These are phyloP conservation scores for Laguncularia racemosa DNA, from an alignment of 345 rosid species.

Conservation along the genomic window DNA sequence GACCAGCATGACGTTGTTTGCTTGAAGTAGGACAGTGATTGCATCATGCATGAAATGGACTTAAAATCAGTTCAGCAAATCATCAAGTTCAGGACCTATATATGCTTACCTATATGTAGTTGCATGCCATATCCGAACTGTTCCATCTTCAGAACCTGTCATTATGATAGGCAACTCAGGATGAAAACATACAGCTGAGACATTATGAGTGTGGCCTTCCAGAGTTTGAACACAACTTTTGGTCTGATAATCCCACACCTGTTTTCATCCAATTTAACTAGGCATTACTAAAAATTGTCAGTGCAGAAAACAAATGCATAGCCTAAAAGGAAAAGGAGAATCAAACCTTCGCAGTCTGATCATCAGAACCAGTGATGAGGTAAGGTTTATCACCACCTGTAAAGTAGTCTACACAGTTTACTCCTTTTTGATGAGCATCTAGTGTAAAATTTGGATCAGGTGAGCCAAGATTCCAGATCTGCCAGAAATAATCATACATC, in stretches of 20 bases:
- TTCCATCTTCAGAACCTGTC: slow-evolving; percentile 51
- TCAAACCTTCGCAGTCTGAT: slow-evolving; percentile 80
- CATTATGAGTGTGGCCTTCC: slow-evolving; percentile 48
- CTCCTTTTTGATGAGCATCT: slow-evolving; percentile 85
- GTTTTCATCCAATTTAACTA: slow-evolving; percentile 2
- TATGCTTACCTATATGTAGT: slow-evolving; percentile 27
- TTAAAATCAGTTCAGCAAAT: too few species aligned
- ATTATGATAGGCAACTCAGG: slow-evolving; percentile 48
- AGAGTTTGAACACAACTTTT: slow-evolving; percentile 42
- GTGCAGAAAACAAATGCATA: background rate
- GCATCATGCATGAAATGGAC: too few species aligned
- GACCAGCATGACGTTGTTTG: too few species aligned
- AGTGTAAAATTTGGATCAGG: slow-evolving; percentile 63
- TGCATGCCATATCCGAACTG: slow-evolving; percentile 47
- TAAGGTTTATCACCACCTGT: slow-evolving; percentile 63
- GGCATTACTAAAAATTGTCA: too few species aligned
- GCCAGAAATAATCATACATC: background rate
- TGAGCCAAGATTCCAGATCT: slow-evolving; percentile 93
- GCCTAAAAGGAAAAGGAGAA: background rate
- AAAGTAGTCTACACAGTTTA: slow-evolving; percentile 79
- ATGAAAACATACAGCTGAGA: slow-evolving; percentile 46
- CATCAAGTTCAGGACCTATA: background rate
- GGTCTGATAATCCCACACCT: slow-evolving; percentile 55
- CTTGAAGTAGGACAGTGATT: too few species aligned
- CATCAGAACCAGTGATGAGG: slow-evolving; percentile 86